These are phyloP conservation scores for Nothopassalora personata DNA, from an alignment of 2,329 filamentous ascomycete genomes.

Conservation along the genomic window DNA sequence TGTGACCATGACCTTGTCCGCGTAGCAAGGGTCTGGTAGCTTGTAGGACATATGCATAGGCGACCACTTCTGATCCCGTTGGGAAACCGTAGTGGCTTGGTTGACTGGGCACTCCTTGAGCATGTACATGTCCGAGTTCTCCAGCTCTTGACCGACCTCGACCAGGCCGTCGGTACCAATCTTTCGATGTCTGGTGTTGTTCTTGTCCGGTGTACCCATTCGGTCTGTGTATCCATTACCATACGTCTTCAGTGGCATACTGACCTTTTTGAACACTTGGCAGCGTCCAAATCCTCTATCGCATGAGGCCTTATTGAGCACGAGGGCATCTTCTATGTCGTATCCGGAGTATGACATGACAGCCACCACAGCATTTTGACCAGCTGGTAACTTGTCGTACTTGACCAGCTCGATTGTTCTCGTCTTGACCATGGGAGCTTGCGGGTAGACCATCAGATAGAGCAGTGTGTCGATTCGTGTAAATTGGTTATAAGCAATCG, in stretches of 20 bases:
- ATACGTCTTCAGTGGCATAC: constrained; percentile 80
- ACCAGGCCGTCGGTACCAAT: constrained; percentile 85
- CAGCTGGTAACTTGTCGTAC: constrained; percentile 94
- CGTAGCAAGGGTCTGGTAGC: constrained; percentile 60
- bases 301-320: constrained; percentile 91
- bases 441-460: constrained; percentile 95
- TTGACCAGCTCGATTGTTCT: constrained; percentile 94
- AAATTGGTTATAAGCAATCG: constrained; percentile 97
- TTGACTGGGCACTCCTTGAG: constrained; percentile 84
- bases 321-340: constrained; percentile 97
- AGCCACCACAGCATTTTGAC: constrained; percentile 93
- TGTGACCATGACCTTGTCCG: constrained; percentile 94
- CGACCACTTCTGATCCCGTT: constrained; percentile 27
- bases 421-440: constrained; percentile 95
- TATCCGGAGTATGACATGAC: constrained; percentile 99
- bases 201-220: constrained; percentile 54
- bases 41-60: constrained; percentile 57
- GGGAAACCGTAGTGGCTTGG: constrained; percentile 50
- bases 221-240: constrained; percentile 66
- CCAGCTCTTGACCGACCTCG: constrained; percentile 74
- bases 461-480: constrained; percentile 92
- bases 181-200: constrained; percentile 55
- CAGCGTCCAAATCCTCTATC: constrained; percentile 94
- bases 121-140: constrained; percentile 76
- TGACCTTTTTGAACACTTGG: constrained; percentile 95